Evolutionary conservation across 2,329 filamentous ascomycete genomes (phyloP), one percentile per base, ranked within the genome.

Genomic region (Sclerotinia spermophila): DNA sequence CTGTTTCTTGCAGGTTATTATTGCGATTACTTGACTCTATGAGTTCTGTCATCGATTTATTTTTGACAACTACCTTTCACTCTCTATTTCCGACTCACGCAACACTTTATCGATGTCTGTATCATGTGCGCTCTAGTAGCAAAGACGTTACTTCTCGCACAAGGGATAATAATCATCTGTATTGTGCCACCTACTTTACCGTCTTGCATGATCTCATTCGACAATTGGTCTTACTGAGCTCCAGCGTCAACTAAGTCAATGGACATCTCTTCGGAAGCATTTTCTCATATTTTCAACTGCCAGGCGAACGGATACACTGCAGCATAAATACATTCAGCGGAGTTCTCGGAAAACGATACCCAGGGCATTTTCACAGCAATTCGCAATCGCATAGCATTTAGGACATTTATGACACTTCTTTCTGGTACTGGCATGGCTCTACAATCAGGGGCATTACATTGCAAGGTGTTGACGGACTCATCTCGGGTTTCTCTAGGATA

Each of bases 301-400:
- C n/a, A 66, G 33, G 10, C n/a, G n/a, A 53, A 53, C 3, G 6
- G 11, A 30, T 66, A 40, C n/a, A 53, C 24, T 30, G 62, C 45
- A 65, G 45, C 33, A 53, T 53, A 65, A 13, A 65, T 21, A 40
- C 13, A n/a, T 38, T 44, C 27, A 65, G 33, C 33, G 33, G 45
- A 65, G 62, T 65, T 53, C 27, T 51, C 45, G 24, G 17, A 53
- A 40, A 27, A 65, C n/a, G 33, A 53, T 65, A 65, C 62, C 33
- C 45, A 65, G 45, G 45, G 44, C 4, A 27, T 27, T 27, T 61
- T 62, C n/a, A 61, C 40, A 33, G 17, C 21, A 51, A 38, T 19
- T 51, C 7, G 8, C 61, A 51, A 38, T 64, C 44, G 24, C 61
- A 44, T 44, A n/a, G 44, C 44, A 27, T 65, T 21, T 3, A 38